Conservation (phyloP, 83 land plant genomes). For the Diphasiastrum complanatum region DNA sequence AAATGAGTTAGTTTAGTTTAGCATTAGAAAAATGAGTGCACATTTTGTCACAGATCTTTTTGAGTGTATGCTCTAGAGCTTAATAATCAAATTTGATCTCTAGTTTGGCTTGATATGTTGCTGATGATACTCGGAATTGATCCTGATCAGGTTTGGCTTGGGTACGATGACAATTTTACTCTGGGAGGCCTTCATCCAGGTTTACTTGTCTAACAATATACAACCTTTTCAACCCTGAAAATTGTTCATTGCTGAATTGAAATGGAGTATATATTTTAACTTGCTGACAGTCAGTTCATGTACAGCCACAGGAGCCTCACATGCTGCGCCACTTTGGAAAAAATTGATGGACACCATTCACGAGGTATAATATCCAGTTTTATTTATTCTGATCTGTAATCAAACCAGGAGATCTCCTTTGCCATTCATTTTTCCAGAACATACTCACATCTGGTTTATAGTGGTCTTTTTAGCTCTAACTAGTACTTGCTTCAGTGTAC, state of each 20-base stretch:
- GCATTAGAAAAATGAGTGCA: not conserved
- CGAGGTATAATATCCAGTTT: constrained; percentile 30
- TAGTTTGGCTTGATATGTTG: no score
- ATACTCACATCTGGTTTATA: not conserved
- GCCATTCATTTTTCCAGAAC: not conserved
- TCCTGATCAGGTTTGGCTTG: constrained; percentile 46
- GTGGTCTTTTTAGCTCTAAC: no score
- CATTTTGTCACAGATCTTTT: not conserved
- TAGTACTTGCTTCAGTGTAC: not conserved
- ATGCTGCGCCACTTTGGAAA: constrained; percentile 46
- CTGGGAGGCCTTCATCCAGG: constrained; percentile 44
- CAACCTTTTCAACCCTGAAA: not conserved
- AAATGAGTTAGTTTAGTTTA: no score
- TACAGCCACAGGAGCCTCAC: constrained; percentile 44
- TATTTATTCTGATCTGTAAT: not conserved
- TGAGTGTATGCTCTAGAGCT: not conserved
- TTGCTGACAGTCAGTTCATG: not conserved
- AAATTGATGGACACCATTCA: constrained; percentile 33
- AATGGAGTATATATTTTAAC: not conserved
- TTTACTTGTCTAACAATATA: not conserved
- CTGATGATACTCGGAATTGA: no score
- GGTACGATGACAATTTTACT: constrained; percentile 40
- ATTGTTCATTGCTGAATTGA: not conserved
- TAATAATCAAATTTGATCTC: no score
- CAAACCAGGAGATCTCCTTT: not conserved